Base-by-base conservation (phyloP, 2,329 filamentous ascomycete species). In the Colletotrichum magnum region DNA sequence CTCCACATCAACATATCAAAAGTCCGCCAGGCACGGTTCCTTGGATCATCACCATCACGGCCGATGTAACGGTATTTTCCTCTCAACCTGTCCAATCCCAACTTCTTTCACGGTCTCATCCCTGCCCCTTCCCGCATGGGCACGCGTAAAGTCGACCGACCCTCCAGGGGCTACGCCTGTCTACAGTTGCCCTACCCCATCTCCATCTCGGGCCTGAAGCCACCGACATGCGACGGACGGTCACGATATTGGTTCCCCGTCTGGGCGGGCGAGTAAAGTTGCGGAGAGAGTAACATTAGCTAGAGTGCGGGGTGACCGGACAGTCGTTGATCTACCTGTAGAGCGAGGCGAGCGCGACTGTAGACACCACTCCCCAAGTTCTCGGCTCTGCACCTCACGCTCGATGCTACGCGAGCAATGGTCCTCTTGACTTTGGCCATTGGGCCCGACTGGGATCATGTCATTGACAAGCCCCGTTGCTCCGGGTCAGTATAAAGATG, bases 41-140 rank as follows among this genome's bases (percentile, higher is more conserved):
- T 24, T 39, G n/a, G 50, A 53, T 26, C 65, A 41, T 59, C 48
- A 32, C 28, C 28, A 56, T 69, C 61, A 60, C 57, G 50, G 39
- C 56, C 66, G 66, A 69, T 69, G 66, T 69, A 69, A 69, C 66
- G 36, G 56, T 60, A 32, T 18, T 26, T 24, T 21, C 53, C 48
- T 6, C 0, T 43, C 7, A 13, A 10, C 12, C 28, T 10, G 28
- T 28, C 62, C 61, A 66, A 60, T 69, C 62, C 62, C 32, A 16
- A 32, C 24, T 24, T 39, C 28, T 9, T 32, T 32, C 28, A 32
- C 28, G 28, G 28, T 32, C 6, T 10, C 0, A 41, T 10, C 28
- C 66, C 52, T 65, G 61, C 18, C 10, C 16, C 10, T 1, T 24
- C 2, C 15, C 15, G 18, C 39, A 43, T 45, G 48, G 53, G 13